phyloP scores from a whole-genome alignment of 164 flowering plant genomes.

The Vitis amurensis region DNA sequence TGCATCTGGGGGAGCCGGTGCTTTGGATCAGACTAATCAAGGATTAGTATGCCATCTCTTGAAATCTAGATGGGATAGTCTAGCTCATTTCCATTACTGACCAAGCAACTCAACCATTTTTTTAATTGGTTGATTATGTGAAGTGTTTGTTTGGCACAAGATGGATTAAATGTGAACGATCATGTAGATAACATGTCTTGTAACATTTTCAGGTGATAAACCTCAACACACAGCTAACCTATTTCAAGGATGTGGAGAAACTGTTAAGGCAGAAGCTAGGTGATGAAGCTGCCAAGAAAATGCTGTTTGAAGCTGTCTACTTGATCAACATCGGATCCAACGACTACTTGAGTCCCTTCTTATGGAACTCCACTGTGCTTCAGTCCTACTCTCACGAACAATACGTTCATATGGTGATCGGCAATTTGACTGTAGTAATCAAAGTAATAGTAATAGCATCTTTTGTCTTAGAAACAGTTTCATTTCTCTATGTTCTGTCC shows the following conservation, averaged over 20 bases:
- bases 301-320: constrained; percentile 24
- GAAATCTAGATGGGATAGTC: background rate
- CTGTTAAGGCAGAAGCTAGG: constrained; percentile 22
- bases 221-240: constrained; percentile 21
- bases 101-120: no score
- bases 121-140: no score
- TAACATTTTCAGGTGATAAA: constrained; percentile 6
- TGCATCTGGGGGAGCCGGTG: constrained; percentile 52
- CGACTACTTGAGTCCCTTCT: constrained; percentile 17
- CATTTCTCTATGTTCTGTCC: no score
- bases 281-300: constrained; percentile 7
- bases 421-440: constrained; percentile 18
- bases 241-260: constrained; percentile 19
- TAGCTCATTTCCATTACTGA: no score
- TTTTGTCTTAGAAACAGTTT: background rate
- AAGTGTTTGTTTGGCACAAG: no score
- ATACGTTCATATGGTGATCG: constrained; percentile 21
- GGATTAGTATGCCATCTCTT: constrained; percentile 15
- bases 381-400: background rate
- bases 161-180: no score
- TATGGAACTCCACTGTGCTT: background rate
- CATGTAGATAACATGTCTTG: no score
- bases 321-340: constrained; percentile 28
- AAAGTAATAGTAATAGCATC: constrained; percentile 5
- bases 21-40: constrained; percentile 27